Evolutionary conservation across 495 filamentous ascomycete species (phyloP).

Genomic region (Hypomontagnella submonticulosa): DNA sequence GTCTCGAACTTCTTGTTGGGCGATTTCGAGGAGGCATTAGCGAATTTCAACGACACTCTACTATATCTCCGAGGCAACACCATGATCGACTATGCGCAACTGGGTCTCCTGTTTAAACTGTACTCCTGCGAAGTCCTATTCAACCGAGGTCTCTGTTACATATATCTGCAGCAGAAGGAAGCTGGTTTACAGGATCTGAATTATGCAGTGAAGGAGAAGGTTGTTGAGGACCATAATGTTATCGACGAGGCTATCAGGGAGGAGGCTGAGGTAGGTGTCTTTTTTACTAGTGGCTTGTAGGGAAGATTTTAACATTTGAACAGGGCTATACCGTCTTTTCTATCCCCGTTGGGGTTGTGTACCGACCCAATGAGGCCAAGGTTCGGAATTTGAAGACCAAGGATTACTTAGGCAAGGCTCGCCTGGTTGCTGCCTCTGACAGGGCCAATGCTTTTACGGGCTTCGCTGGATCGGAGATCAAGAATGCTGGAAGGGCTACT

Average conservation of each 20-base stretch:
- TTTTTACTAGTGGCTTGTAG: neutral
- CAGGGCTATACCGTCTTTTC: constrained; percentile 99
- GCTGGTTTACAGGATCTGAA: constrained; percentile 90
- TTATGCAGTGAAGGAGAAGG: constrained; percentile 95
- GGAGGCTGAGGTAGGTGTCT: constrained; percentile 79
- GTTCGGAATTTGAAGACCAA: constrained; percentile 97
- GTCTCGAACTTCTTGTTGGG: constrained; percentile 98
- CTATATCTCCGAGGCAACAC: constrained; percentile 95
- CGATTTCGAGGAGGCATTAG: constrained; percentile 96
- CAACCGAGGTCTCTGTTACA: constrained; percentile 97
- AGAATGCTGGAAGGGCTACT: constrained; percentile 57
- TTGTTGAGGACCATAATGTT: constrained; percentile 93
- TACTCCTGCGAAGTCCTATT: constrained; percentile 98
- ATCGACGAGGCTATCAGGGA: constrained; percentile 97
- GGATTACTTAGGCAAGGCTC: constrained; percentile 94
- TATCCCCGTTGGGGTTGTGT: constrained; percentile 94
- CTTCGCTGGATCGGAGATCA: constrained; percentile 79
- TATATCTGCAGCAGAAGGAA: constrained; percentile 92
- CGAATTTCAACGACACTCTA: constrained; percentile 98
- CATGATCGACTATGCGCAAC: constrained; percentile 97
- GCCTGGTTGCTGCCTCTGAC: constrained; percentile 92
- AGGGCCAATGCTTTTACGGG: constrained; percentile 78
- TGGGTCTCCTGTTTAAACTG: constrained; percentile 94
- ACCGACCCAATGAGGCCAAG: constrained; percentile 95
- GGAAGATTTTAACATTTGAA: constrained; percentile 34